Percentiles rank a stretch among this genome's conserved stretches.
phyloP scores from a whole-genome alignment of 2,329 filamentous ascomycete genomes.

The Neocatenulostroma microsporum region DNA sequence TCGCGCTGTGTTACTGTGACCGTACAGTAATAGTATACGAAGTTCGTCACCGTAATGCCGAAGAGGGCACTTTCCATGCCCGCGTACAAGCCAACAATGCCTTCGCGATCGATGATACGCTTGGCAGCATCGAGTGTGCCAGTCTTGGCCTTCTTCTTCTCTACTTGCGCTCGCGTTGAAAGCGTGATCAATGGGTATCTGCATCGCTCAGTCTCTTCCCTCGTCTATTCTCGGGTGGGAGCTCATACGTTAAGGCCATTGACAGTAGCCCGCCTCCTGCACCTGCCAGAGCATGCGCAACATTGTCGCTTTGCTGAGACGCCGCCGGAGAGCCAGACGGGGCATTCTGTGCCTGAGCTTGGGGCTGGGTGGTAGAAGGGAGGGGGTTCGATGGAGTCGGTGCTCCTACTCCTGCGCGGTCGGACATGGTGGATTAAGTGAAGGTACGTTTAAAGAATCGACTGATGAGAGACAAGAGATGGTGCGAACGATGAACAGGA shows the following conservation, averaged over 20 bases:
- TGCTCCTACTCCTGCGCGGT: slow-evolving; percentile 14
- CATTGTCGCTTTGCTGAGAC: slow-evolving; percentile 86
- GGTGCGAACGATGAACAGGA: no score
- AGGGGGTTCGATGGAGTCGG: slow-evolving; percentile 20
- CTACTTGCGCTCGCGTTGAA: slow-evolving; percentile 93
- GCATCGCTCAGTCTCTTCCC: slow-evolving; percentile 12
- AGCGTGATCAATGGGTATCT: slow-evolving; percentile 96
- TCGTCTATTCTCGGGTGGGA: background rate
- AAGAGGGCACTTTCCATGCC: slow-evolving; percentile 91
- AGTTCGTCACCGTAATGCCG: slow-evolving; percentile 97
- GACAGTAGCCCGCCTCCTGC: slow-evolving; percentile 90
- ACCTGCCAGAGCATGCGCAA: slow-evolving; percentile 87
- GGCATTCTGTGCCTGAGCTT: slow-evolving; percentile 13
- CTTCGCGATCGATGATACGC: slow-evolving; percentile 85
- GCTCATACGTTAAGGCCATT: slow-evolving; percentile 77
- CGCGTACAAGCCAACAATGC: slow-evolving; percentile 79
- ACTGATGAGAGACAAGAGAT: no score
- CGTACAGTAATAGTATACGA: slow-evolving; percentile 96
- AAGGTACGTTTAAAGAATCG: background rate
- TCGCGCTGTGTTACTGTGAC: background rate
- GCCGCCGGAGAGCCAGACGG: slow-evolving; percentile 18
- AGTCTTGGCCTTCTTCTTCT: slow-evolving; percentile 85
- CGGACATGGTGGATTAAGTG: slow-evolving; percentile 12
- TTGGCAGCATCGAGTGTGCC: slow-evolving; percentile 75
- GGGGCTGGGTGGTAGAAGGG: slow-evolving; percentile 13